phyloP scores from a whole-genome alignment of 1,284 basidiomycete species.

The Athelia psychrophila region DNA sequence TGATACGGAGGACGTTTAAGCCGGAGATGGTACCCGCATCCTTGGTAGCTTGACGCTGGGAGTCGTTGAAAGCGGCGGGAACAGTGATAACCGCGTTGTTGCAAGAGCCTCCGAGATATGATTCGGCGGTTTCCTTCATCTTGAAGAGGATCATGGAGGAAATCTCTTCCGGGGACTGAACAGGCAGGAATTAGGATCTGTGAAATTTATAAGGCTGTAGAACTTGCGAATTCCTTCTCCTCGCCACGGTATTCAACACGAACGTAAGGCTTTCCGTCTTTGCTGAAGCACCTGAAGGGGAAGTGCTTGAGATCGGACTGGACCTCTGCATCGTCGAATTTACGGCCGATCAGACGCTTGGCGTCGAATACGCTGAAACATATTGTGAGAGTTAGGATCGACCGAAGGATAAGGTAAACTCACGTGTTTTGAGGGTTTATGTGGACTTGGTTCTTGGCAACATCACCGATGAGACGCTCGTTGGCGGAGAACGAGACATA shows the following conservation, averaged over 20 bases:
- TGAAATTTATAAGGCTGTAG: conserved; percentile 16
- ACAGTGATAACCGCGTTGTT: conserved; percentile 38
- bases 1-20: conserved; percentile 59
- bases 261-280: conserved; percentile 68
- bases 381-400: too few relatives aligned
- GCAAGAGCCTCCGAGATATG: conserved; percentile 37
- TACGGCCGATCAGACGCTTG: too few relatives aligned
- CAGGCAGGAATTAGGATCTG: not conserved
- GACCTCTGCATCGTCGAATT: too few relatives aligned
- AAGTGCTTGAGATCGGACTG: too few relatives aligned
- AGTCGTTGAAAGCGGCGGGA: conserved; percentile 53
- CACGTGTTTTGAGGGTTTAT: conserved; percentile 45
- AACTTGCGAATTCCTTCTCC: conserved; percentile 65
- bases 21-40: too few relatives aligned
- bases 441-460: conserved; percentile 69
- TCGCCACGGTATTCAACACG: conserved; percentile 69
- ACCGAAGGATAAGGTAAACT: conserved; percentile 6
- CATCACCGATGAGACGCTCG: conserved; percentile 70
- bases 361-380: conserved; percentile 26
- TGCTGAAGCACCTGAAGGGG: too few relatives aligned
- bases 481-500: conserved; percentile 70
- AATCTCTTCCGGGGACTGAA: conserved; percentile 67
- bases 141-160: too few relatives aligned
- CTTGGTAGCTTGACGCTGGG: too few relatives aligned
- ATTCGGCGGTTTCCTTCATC: too few relatives aligned